Conservation (phyloP, 108 stramenopile species). For the Skeletonema marinoi region DNA sequence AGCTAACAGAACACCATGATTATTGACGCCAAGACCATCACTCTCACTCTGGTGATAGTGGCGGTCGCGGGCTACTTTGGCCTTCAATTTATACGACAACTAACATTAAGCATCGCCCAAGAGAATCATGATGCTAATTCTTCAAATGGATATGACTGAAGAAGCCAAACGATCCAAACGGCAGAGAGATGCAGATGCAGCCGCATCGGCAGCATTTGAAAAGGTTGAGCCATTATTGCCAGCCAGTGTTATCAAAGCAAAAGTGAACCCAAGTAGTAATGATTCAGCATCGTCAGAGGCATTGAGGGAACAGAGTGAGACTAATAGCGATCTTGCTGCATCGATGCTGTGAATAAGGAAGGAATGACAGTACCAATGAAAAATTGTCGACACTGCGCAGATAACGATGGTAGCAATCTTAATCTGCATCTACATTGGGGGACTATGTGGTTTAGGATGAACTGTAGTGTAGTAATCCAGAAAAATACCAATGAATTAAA, state of each 20-base stretch:
- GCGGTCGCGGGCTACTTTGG: slow-evolving; percentile 56
- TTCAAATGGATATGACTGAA: slow-evolving; percentile 66
- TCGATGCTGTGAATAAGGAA: background rate
- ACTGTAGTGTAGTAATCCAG: background rate
- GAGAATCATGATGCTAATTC: slow-evolving; percentile 82
- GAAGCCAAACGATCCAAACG: slow-evolving; percentile 66
- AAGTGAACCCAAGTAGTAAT: background rate
- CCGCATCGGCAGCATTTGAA: slow-evolving; percentile 69
- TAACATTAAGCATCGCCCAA: slow-evolving; percentile 81
- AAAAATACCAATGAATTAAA: background rate
- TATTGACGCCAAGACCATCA: slow-evolving; percentile 73
- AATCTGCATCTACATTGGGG: background rate
- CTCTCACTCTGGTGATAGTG: slow-evolving; percentile 62
- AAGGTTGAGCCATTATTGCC: slow-evolving; percentile 78
- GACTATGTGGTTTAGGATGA: background rate
- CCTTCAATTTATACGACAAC: slow-evolving; percentile 64
- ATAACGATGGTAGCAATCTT: background rate
- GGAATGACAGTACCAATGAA: background rate
- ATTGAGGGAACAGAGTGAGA: background rate
- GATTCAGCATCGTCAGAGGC: background rate
- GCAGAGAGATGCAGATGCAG: slow-evolving; percentile 73
- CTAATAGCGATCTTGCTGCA: slow-evolving; percentile 1
- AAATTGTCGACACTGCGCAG: background rate
- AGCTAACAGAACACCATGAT: slow-evolving; percentile 55
- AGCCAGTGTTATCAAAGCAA: slow-evolving; percentile 31